phyloP scores from a whole-genome alignment of 2,329 filamentous ascomycete species.

The Nannizziopsis arthrosporioides region DNA sequence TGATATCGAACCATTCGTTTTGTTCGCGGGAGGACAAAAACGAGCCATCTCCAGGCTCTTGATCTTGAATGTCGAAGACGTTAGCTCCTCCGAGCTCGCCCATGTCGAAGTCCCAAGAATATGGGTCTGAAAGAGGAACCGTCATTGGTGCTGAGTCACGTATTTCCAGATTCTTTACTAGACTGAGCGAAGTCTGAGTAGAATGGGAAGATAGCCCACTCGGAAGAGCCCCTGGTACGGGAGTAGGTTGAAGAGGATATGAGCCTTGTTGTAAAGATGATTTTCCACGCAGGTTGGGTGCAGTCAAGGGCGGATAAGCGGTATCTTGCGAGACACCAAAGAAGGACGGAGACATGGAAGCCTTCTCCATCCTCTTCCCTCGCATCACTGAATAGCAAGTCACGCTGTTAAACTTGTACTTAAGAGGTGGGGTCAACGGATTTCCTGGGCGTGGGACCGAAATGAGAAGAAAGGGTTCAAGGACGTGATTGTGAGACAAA shows the following conservation, averaged over 20 bases:
- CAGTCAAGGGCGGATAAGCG: background rate
- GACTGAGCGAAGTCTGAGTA: background rate
- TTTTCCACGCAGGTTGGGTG: background rate
- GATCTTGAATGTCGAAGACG: background rate
- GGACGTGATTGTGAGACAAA: conserved; percentile 17
- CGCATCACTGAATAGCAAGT: conserved; percentile 3
- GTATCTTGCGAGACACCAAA: conserved; percentile 1
- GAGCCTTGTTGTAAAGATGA: conserved; percentile 1
- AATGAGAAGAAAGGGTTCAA: conserved; percentile 12
- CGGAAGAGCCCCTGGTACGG: background rate
- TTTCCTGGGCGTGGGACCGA: conserved; percentile 12
- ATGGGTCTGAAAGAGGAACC: conserved; percentile 1
- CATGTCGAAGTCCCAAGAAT: conserved; percentile 5
- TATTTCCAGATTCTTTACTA: background rate
- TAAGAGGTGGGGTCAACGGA: conserved; percentile 13
- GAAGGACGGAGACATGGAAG: conserved; percentile 7
- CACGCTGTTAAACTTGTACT: conserved; percentile 12
- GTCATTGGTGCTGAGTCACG: conserved; percentile 1
- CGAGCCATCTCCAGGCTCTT: background rate
- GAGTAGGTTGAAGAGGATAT: background rate
- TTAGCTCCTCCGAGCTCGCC: background rate
- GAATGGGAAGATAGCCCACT: background rate
- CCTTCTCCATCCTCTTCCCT: conserved; percentile 8
- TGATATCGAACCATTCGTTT: conserved; percentile 3
- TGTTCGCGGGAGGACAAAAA: background rate